These are phyloP conservation scores for Simmondsia chinensis DNA, from an alignment of 148 eudicot species.

Conservation along the genomic window DNA sequence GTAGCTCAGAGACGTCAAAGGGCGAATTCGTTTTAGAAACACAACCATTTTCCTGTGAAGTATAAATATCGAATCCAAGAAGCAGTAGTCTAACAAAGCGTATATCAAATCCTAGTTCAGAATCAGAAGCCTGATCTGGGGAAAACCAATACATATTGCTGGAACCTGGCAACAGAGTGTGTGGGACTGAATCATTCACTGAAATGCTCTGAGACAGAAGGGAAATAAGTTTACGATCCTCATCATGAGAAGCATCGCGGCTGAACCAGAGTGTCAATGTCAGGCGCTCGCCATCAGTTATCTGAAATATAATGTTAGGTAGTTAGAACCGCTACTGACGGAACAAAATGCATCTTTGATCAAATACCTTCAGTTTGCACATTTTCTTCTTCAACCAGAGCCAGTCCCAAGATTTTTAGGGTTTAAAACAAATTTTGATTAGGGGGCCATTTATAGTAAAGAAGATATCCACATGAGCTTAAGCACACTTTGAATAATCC, in stretches of 20 bases:
- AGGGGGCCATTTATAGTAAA: too few relatives aligned
- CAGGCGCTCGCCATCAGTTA: slow-evolving; percentile 73
- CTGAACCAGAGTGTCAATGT: slow-evolving; percentile 91
- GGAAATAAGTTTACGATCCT: slow-evolving; percentile 73
- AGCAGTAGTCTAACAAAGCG: slow-evolving; percentile 58
- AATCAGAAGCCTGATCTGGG: slow-evolving; percentile 35
- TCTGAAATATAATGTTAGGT: slow-evolving; percentile 28
- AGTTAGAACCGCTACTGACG: too few relatives aligned
- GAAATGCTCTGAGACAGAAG: slow-evolving; percentile 28
- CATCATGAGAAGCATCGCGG: slow-evolving; percentile 69
- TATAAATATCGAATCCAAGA: slow-evolving; percentile 47
- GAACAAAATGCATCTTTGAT: too few relatives aligned
- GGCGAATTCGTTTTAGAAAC: slow-evolving; percentile 14
- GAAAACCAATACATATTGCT: slow-evolving; percentile 93
- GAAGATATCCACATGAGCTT: too few relatives aligned
- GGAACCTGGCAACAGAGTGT: slow-evolving; percentile 63
- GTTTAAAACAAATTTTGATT: too few relatives aligned
- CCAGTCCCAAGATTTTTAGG: too few relatives aligned
- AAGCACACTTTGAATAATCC: too few relatives aligned
- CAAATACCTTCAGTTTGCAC: too few relatives aligned
- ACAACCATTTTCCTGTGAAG: slow-evolving; percentile 14
- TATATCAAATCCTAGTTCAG: slow-evolving; percentile 63
- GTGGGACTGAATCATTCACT: slow-evolving; percentile 12
- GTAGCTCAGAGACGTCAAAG: slow-evolving; percentile 24
- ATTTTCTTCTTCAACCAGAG: too few relatives aligned